Evolutionary conservation across 352 stramenopile species (phyloP).

Genomic region (Peronospora farinosa): DNA sequence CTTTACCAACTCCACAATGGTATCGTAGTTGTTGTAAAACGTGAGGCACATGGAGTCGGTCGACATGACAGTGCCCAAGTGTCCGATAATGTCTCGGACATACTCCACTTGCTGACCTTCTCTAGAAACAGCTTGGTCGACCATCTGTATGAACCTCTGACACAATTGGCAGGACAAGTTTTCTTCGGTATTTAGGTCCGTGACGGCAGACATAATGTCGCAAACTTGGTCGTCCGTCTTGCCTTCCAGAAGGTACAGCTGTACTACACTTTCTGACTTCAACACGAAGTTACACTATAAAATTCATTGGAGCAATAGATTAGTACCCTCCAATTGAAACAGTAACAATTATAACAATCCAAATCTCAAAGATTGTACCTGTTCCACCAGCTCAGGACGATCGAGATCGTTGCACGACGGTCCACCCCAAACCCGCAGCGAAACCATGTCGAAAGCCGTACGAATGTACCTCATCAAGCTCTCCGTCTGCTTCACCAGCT

Average conservation of each 20-base stretch:
- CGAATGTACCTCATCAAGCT: slow-evolving; percentile 36
- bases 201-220: slow-evolving; percentile 23
- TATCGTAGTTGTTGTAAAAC: slow-evolving; percentile 68
- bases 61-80: slow-evolving; percentile 65
- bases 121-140: slow-evolving; percentile 47
- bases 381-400: slow-evolving; percentile 20
- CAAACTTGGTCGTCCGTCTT: slow-evolving; percentile 49
- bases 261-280: slow-evolving; percentile 39
- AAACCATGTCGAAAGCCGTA: slow-evolving; percentile 36
- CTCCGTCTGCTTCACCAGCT: slow-evolving; percentile 31
- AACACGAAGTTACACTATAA: slow-evolving; percentile 38
- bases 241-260: slow-evolving; percentile 33
- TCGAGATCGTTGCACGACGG: slow-evolving; percentile 48
- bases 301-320: neutral
- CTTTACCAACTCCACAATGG: slow-evolving; percentile 73
- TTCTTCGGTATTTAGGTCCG: slow-evolving; percentile 26
- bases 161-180: slow-evolving; percentile 63
- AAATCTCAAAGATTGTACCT: slow-evolving; percentile 21
- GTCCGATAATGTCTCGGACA: slow-evolving; percentile 64
- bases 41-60: slow-evolving; percentile 71
- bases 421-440: slow-evolving; percentile 36
- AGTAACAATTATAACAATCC: neutral
- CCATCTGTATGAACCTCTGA: slow-evolving; percentile 71
- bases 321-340: slow-evolving; percentile 1
- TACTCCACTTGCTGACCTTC: slow-evolving; percentile 56